Percentiles rank a stretch among this genome's conserved stretches.
These are phyloP conservation scores for Exidia glandulosa DNA, from an alignment of 768 basidiomycete species.

Conservation along the genomic window DNA sequence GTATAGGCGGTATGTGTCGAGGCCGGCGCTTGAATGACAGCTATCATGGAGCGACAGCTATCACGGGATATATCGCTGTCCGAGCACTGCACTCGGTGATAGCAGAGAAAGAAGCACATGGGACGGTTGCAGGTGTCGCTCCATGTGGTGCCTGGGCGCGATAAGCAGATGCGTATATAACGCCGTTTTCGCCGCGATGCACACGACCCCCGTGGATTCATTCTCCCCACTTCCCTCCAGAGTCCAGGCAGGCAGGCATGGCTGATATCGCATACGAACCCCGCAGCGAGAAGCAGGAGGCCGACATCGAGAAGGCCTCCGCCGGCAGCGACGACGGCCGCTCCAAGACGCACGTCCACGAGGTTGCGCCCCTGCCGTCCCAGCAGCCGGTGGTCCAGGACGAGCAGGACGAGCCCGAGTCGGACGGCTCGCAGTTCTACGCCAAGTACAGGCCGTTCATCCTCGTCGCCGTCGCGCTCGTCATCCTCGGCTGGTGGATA, in stretches of 20 bases:
- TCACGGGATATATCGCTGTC: not conserved
- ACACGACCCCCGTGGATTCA: not conserved
- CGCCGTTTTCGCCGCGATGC: not conserved
- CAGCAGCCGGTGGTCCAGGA: no score
- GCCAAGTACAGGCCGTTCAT: conserved; percentile 21
- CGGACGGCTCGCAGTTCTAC: conserved; percentile 5
- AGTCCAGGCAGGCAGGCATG: not conserved
- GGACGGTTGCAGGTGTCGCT: not conserved
- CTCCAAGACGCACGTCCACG: conserved; percentile 11
- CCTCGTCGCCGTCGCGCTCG: conserved; percentile 38
- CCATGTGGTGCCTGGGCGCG: not conserved
- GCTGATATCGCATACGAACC: not conserved
- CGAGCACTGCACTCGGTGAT: not conserved
- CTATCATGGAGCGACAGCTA: no score
- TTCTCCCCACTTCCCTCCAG: not conserved
- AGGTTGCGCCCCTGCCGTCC: not conserved
- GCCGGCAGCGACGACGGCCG: conserved; percentile 3
- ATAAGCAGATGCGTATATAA: not conserved
- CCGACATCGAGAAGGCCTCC: conserved; percentile 16
- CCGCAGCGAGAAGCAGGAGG: not conserved
- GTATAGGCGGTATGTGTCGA: no score
- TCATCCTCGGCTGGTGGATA: conserved; percentile 83
- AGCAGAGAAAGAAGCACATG: not conserved
- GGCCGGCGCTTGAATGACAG: no score
- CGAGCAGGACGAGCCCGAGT: conserved; percentile 7